Conservation (phyloP, 164 flowering plant species). For the Chimonanthus salicifolius region DNA sequence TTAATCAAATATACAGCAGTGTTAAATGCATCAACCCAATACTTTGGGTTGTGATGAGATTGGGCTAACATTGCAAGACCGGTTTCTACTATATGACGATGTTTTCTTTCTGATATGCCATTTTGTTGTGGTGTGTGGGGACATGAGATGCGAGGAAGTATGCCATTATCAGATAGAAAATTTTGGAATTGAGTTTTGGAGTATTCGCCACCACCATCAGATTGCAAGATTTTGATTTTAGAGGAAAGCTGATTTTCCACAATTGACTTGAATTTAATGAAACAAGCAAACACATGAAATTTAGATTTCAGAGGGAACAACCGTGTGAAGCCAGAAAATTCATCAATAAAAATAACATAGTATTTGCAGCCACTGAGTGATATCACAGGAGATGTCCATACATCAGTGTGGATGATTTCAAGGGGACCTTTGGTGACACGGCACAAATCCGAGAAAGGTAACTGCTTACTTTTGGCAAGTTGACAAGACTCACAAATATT, state of each 20-base stretch:
- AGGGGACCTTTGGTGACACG: not conserved
- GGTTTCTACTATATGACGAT: not conserved
- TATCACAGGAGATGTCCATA: not conserved
- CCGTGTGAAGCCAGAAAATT: not conserved
- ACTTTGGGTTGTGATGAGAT: no score
- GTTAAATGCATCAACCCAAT: not conserved
- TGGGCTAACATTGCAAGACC: not conserved
- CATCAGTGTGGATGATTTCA: not conserved
- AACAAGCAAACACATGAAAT: not conserved
- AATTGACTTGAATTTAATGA: not conserved
- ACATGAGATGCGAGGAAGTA: not conserved
- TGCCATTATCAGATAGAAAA: not conserved
- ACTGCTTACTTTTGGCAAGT: not conserved
- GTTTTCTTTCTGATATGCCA: not conserved
- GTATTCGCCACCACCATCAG: not conserved
- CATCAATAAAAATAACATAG: not conserved
- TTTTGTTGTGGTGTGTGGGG: not conserved
- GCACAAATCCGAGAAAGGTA: not conserved
- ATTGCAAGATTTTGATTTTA: not conserved
- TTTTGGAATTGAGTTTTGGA: not conserved
- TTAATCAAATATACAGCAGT: not conserved
- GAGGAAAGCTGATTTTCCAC: not conserved
- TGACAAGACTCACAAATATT: constrained; percentile 1
- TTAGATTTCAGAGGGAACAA: not conserved
- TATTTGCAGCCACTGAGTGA: not conserved